These are phyloP conservation scores for Epichloe gansuensis DNA, from an alignment of 2,329 filamentous ascomycete species.

Conservation along the genomic window DNA sequence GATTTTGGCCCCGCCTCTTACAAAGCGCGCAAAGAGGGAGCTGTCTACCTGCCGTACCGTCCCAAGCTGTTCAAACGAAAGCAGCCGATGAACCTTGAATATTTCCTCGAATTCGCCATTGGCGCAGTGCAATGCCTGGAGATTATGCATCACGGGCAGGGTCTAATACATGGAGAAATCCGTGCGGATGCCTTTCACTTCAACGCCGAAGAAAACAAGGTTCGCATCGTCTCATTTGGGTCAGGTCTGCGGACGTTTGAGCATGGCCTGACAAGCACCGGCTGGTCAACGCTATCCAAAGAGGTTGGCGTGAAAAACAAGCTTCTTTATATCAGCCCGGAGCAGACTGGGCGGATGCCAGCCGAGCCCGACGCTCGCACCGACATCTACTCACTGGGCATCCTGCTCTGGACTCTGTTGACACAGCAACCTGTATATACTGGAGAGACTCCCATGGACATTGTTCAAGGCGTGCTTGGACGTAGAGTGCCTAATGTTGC, in stretches of 20 bases:
- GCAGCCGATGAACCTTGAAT: slow-evolving; percentile 54
- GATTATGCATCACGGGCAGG: slow-evolving; percentile 78
- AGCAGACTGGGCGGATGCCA: slow-evolving; percentile 87
- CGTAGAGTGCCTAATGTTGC: slow-evolving; percentile 68
- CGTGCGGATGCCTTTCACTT: slow-evolving; percentile 86
- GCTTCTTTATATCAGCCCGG: slow-evolving; percentile 81
- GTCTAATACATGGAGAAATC: slow-evolving; percentile 82
- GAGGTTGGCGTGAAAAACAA: slow-evolving; percentile 82
- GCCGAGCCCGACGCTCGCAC: slow-evolving; percentile 85
- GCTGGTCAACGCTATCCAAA: slow-evolving; percentile 73
- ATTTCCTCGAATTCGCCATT: slow-evolving; percentile 84
- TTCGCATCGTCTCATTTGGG: slow-evolving; percentile 76
- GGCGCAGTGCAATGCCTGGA: slow-evolving; percentile 79
- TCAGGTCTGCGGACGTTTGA: slow-evolving; percentile 82
- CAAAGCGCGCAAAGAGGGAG: slow-evolving; percentile 38
- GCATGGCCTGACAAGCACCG: slow-evolving; percentile 72
- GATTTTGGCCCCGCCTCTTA: slow-evolving; percentile 71
- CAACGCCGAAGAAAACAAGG: slow-evolving; percentile 54
- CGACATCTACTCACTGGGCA: slow-evolving; percentile 85
- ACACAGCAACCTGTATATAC: slow-evolving; percentile 71
- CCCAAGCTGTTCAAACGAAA: slow-evolving; percentile 34
- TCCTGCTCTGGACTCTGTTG: slow-evolving; percentile 78
- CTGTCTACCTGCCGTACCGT: slow-evolving; percentile 33
- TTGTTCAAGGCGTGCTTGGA: slow-evolving; percentile 79
- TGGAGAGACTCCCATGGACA: slow-evolving; percentile 70